Evolutionary conservation across 1,284 basidiomycete genomes (phyloP), one percentile per base, ranked within the genome.

Genomic region (Heterobasidion annosum): DNA sequence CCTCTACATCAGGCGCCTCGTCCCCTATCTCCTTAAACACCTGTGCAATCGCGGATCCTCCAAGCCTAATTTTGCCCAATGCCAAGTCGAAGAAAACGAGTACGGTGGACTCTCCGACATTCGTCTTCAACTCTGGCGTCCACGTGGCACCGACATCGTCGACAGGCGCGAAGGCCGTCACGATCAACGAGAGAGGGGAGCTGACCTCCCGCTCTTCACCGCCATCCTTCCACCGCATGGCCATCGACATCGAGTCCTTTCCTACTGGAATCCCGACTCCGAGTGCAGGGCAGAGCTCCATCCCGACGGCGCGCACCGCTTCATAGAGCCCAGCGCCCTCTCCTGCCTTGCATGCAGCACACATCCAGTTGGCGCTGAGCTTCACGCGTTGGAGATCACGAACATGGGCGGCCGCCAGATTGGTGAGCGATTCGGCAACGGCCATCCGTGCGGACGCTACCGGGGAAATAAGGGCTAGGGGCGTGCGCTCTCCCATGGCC

Each of bases 231-330:
- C 96, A 99, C 63, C 86, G 89, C 96, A 98, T 99, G 57, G 91
- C 89, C 96, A 99, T 99, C 35, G 92, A 95, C 97, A 99, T 98
- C 2, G 94, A 98, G 70, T 99, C 96, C 73, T 99, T 99, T 34
- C 97, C 96, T 37, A 99, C 96, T 0, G 96, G 97, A 52, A 99
- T 93, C 25, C 93, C 90, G 19, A 99, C 75, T 10, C 96, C 95
- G 12, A 99, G 80, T 19, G 83, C 83, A n/a, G 96, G 95, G 69
- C 97, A 99, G 10, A 99, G 75, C 58, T 97, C 93, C 74, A 96
- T 79, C 9, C 97, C 96, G 50, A 99, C 82, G 2, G 97, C 93
- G 59, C 88, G 73, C 6, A 98, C 97, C 16, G 95, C 96, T 58
- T 91, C 91, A 71, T 97, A 99, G 53, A 99, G 76, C 18, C 82